Conservation (phyloP, 345 rosid genomes). For the Brassica nigra region DNA sequence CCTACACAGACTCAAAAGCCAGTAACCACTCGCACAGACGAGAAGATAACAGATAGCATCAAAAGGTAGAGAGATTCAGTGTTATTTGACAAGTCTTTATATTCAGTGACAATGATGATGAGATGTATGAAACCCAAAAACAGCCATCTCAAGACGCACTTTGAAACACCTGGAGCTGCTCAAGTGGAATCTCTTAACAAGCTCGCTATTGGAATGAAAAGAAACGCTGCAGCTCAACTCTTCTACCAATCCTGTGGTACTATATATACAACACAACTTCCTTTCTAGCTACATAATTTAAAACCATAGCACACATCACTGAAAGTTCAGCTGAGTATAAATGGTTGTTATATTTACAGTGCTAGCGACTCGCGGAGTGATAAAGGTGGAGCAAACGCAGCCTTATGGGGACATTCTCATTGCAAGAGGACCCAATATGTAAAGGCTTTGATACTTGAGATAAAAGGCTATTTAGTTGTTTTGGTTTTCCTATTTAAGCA, state of each 20-base stretch:
- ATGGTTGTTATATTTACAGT: conserved; percentile 45
- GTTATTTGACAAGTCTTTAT: neutral
- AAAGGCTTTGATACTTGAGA: neutral
- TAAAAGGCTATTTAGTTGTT: no score
- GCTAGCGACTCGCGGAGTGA: conserved; percentile 58
- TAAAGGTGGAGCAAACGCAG: conserved; percentile 57
- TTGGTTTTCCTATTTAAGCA: neutral
- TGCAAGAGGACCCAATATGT: conserved; percentile 69
- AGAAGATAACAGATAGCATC: conserved; percentile 69
- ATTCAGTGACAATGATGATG: neutral
- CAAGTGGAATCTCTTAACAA: conserved; percentile 64
- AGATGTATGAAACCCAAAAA: conserved; percentile 14
- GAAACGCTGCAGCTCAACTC: conserved; percentile 75
- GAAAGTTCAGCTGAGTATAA: neutral
- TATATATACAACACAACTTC: neutral
- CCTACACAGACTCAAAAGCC: conserved; percentile 71
- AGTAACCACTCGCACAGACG: conserved; percentile 44
- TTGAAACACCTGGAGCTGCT: conserved; percentile 79
- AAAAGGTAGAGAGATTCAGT: conserved; percentile 47
- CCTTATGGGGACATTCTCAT: conserved; percentile 79
- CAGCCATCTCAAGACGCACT: conserved; percentile 81
- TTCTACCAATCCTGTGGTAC: conserved; percentile 89
- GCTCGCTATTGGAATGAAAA: conserved; percentile 67
- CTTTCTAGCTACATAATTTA: conserved; percentile 8
- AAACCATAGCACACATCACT: neutral